Percentiles rank a stretch among this genome's conserved stretches.
These are phyloP conservation scores for Candida sp. DNA, from an alignment of 1,139 yeast genomes.

Conservation along the genomic window DNA sequence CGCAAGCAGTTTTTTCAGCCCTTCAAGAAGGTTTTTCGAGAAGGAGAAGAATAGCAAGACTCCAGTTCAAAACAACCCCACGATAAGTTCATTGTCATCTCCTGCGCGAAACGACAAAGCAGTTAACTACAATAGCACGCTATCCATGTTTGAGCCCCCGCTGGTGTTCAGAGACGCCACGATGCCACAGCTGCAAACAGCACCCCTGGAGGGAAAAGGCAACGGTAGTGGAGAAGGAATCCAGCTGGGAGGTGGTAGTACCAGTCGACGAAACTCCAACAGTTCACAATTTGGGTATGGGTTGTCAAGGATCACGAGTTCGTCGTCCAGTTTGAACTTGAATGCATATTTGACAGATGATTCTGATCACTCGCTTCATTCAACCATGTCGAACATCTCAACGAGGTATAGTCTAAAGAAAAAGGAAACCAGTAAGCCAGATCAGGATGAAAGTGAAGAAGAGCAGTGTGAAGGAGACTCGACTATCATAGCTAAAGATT, in stretches of 20 bases:
- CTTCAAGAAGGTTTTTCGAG: slow-evolving; percentile 31
- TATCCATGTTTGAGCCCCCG: slow-evolving; percentile 43
- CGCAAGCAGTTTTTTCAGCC: slow-evolving; percentile 28
- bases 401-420: slow-evolving; percentile 11
- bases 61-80: slow-evolving; percentile 21
- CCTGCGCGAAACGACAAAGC: slow-evolving; percentile 17
- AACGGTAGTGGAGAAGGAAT: not conserved
- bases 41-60: slow-evolving; percentile 13
- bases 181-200: slow-evolving; percentile 1
- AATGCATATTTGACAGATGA: slow-evolving; percentile 51
- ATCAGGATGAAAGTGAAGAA: slow-evolving; percentile 7
- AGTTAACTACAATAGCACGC: slow-evolving; percentile 9
- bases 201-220: slow-evolving; percentile 3
- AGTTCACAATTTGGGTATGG: slow-evolving; percentile 23
- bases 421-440: not conserved
- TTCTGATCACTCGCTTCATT: slow-evolving; percentile 12
- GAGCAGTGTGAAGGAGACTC: slow-evolving; percentile 22
- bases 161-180: slow-evolving; percentile 28
- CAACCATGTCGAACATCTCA: slow-evolving; percentile 7
- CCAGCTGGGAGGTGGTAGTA: not conserved
- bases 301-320: slow-evolving; percentile 41
- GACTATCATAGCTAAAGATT: slow-evolving; percentile 17
- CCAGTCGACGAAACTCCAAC: slow-evolving; percentile 14
- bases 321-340: slow-evolving; percentile 46
- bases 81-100: slow-evolving; percentile 39